Evolutionary conservation across 305 asterid species (phyloP).

Genomic region (Vinca major): DNA sequence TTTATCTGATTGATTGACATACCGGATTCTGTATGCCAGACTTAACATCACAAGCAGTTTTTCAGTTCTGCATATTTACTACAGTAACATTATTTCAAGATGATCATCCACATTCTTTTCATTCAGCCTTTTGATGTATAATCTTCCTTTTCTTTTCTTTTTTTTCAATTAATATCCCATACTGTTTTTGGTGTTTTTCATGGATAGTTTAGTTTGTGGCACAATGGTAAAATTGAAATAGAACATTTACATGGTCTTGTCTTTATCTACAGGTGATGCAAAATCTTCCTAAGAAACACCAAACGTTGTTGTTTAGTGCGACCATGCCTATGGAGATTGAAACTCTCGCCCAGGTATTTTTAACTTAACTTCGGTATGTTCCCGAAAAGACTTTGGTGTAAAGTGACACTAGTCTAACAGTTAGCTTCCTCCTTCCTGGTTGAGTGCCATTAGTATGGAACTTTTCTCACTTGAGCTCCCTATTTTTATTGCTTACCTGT

Average conservation of each 20-base stretch:
- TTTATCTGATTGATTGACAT: background rate
- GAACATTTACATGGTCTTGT: conserved; percentile 15
- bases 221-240: background rate
- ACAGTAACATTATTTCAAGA: background rate
- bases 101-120: background rate
- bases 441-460: background rate
- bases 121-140: background rate
- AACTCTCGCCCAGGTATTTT: conserved; percentile 68
- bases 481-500: conserved; percentile 4
- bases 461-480: conserved; percentile 2
- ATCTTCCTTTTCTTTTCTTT: no score
- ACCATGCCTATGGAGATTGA: conserved; percentile 96
- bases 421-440: background rate
- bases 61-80: background rate
- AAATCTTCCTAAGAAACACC: conserved; percentile 72
- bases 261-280: conserved; percentile 59
- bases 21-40: background rate
- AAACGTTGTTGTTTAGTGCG: conserved; percentile 81
- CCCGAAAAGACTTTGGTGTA: background rate
- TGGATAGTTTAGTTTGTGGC: background rate
- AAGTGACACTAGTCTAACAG: background rate
- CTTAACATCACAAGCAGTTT: background rate
- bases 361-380: background rate
- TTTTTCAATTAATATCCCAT: background rate
- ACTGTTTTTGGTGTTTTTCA: background rate